phyloP scores from a whole-genome alignment of 1,284 basidiomycete genomes.

The Cryptococcus sp. region DNA sequence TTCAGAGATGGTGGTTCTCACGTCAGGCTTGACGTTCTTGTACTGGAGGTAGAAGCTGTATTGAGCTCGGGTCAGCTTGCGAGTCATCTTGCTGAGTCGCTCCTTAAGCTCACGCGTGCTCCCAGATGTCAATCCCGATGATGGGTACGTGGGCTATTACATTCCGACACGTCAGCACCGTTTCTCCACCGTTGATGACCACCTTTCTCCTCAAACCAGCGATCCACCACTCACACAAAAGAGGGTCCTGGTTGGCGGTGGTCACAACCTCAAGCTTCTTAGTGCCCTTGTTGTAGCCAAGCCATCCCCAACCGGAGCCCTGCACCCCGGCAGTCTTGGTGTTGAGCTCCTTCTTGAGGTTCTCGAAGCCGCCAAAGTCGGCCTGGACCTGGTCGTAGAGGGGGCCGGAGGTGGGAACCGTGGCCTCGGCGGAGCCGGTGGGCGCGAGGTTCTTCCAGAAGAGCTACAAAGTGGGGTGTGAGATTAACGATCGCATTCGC shows the following conservation, averaged over 20 bases:
- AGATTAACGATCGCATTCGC: background rate
- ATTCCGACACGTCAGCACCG: background rate
- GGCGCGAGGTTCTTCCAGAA: slow-evolving; percentile 97
- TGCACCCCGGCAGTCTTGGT: slow-evolving; percentile 87
- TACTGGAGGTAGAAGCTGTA: slow-evolving; percentile 74
- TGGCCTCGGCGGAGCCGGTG: slow-evolving; percentile 59
- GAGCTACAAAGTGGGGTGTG: slow-evolving; percentile 71
- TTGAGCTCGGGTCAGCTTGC: slow-evolving; percentile 6
- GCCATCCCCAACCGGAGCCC: slow-evolving; percentile 98
- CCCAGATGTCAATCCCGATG: slow-evolving; percentile 95
- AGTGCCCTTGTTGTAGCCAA: slow-evolving; percentile 69
- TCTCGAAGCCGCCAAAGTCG: slow-evolving; percentile 78
- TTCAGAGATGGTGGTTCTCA: slow-evolving; percentile 54
- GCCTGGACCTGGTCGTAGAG: slow-evolving; percentile 77
- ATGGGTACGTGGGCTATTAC: slow-evolving; percentile 76
- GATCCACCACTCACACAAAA: slow-evolving; percentile 56
- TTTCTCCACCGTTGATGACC: background rate
- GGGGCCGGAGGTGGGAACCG: slow-evolving; percentile 62
- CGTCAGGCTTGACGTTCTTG: slow-evolving; percentile 83
- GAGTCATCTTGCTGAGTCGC: background rate
- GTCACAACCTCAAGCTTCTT: slow-evolving; percentile 84
- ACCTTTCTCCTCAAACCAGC: background rate
- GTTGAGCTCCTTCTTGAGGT: slow-evolving; percentile 75
- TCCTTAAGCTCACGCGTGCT: slow-evolving; percentile 40
- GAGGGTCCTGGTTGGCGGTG: slow-evolving; percentile 94